Conservation (phyloP, 768 basidiomycete species). For the Aureoboletus auriporus region DNA sequence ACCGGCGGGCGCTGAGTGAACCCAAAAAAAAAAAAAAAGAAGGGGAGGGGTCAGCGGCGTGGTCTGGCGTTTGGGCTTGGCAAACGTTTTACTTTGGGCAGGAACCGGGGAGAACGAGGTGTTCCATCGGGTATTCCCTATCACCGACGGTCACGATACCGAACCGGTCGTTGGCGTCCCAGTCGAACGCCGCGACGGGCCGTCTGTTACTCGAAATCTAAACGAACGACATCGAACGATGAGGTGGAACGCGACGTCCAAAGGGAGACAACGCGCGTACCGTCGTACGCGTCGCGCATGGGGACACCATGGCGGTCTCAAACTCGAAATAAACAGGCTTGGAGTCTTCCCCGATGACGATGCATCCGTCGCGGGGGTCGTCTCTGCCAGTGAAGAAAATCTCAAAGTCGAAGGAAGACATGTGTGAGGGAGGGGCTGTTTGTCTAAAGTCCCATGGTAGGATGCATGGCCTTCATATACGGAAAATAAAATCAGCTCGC, state of each 20-base stretch:
- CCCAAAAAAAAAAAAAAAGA: background rate
- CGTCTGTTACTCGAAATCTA: slow-evolving; percentile 41
- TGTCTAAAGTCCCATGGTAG: slow-evolving; percentile 1
- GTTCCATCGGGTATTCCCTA: slow-evolving; percentile 56
- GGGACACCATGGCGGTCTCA: slow-evolving; percentile 42
- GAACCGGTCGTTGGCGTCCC: slow-evolving; percentile 32
- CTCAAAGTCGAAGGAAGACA: slow-evolving; percentile 42
- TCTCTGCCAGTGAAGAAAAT: slow-evolving; percentile 69
- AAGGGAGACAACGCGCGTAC: no score
- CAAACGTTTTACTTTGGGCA: slow-evolving; percentile 38
- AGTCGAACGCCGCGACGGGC: slow-evolving; percentile 52
- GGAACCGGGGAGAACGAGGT: slow-evolving; percentile 54
- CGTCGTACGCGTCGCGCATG: slow-evolving; percentile 24
- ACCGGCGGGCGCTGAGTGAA: slow-evolving; percentile 51
- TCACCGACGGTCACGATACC: slow-evolving; percentile 49
- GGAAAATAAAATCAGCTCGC: slow-evolving; percentile 5
- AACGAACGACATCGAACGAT: no score
- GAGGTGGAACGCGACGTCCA: no score
- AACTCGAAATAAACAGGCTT: slow-evolving; percentile 62
- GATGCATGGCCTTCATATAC: slow-evolving; percentile 28
- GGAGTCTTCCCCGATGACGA: slow-evolving; percentile 62
- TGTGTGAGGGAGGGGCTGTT: slow-evolving; percentile 6
- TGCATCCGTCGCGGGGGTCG: slow-evolving; percentile 60
- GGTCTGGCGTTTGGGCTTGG: background rate
- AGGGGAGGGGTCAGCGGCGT: background rate